Evolutionary conservation across 2,329 filamentous ascomycete genomes (phyloP).

Genomic region (Monilinia laxa): DNA sequence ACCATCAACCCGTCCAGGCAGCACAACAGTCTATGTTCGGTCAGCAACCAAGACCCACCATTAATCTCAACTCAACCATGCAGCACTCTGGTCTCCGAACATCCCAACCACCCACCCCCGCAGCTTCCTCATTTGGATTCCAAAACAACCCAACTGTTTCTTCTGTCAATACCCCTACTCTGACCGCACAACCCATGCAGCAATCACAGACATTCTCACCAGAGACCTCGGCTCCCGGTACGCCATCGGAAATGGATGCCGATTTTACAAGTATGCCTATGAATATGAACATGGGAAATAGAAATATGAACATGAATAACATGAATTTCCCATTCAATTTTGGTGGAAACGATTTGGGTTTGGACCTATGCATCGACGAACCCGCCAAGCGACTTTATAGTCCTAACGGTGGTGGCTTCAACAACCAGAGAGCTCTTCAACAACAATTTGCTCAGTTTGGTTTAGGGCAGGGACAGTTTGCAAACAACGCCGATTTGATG

Average conservation of each 20-base stretch:
- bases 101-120: constrained; percentile 83
- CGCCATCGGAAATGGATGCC: constrained; percentile 72
- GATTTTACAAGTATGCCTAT: constrained; percentile 62
- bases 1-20: constrained; percentile 65
- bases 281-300: constrained; percentile 58
- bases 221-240: constrained; percentile 68
- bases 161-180: constrained; percentile 91
- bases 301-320: constrained; percentile 52
- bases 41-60: constrained; percentile 64
- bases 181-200: constrained; percentile 70
- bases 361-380: constrained; percentile 77
- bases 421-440: constrained; percentile 62
- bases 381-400: constrained; percentile 92
- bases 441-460: constrained; percentile 71
- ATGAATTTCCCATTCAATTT: constrained; percentile 41
- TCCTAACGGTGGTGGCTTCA: constrained; percentile 67
- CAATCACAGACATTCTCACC: constrained; percentile 46
- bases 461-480: constrained; percentile 66
- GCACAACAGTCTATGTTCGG: constrained; percentile 65
- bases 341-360: constrained; percentile 49
- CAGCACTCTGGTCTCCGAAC: constrained; percentile 78
- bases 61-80: constrained; percentile 71
- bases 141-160: constrained; percentile 96
- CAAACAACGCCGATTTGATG: constrained; percentile 62
- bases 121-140: constrained; percentile 72